Conservation (phyloP, 108 stramenopile genomes). For the Parietichytrium sp. region DNA sequence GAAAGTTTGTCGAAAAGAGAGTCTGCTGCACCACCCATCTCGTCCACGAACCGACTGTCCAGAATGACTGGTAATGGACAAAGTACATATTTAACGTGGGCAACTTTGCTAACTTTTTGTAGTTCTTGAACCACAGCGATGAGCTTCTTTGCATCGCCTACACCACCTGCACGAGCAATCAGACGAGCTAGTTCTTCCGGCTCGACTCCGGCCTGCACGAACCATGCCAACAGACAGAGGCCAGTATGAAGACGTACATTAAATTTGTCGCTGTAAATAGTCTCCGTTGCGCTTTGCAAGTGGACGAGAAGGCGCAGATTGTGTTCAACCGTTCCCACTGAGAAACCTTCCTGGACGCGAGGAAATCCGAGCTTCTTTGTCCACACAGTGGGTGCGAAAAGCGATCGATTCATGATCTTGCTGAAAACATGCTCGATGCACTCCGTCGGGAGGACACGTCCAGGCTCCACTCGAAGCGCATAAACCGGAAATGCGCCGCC, state of each 20-base stretch:
- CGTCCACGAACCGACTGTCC: conserved; percentile 25
- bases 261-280: neutral
- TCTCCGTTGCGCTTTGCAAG: neutral
- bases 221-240: neutral
- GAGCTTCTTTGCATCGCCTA: neutral
- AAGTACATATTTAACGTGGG: neutral
- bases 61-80: conserved; percentile 16
- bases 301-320: conserved; percentile 33
- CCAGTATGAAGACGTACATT: neutral
- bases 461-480: conserved; percentile 21
- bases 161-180: neutral
- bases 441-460: neutral
- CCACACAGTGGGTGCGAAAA: neutral
- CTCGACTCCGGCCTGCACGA: neutral
- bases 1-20: conserved; percentile 36
- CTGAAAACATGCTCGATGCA: conserved; percentile 8
- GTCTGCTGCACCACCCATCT: neutral
- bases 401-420: neutral
- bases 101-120: neutral
- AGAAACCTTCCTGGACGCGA: conserved; percentile 37
- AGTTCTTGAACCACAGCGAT: neutral
- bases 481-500: neutral
- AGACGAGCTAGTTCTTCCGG: neutral
- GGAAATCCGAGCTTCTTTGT: conserved; percentile 7
- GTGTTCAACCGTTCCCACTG: neutral